Conservation (phyloP, 306 rosid genomes). For the Pyrus pyrifolia region DNA sequence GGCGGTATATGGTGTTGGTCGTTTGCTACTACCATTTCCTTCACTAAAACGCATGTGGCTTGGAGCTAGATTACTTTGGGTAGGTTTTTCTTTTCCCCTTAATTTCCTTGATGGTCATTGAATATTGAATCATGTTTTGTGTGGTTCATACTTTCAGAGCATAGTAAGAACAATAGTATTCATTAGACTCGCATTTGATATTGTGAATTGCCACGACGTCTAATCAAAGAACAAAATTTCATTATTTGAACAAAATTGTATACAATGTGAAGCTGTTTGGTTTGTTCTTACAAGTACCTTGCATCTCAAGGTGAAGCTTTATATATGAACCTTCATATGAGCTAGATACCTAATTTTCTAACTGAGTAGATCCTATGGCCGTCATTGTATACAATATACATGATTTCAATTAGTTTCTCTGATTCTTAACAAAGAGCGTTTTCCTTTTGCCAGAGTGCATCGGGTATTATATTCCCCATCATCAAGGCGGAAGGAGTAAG, state of each 20-base stretch:
- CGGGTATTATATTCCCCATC: slow-evolving; percentile 47
- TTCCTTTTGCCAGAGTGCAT: slow-evolving; percentile 33
- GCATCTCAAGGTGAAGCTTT: neutral
- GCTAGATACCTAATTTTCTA: neutral
- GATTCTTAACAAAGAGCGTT: neutral
- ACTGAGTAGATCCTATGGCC: neutral
- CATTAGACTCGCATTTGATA: neutral
- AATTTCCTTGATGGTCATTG: neutral
- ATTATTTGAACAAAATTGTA: neutral
- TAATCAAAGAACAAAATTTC: neutral
- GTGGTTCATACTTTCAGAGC: neutral
- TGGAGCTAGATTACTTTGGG: slow-evolving; percentile 53
- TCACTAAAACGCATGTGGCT: slow-evolving; percentile 46
- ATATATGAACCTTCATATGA: neutral
- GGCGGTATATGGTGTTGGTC: slow-evolving; percentile 56
- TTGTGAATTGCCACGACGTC: neutral
- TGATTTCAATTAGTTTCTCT: neutral
- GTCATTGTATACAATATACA: neutral
- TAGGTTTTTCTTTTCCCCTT: slow-evolving; percentile 15
- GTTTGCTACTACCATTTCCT: slow-evolving; percentile 60
- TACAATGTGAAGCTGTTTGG: neutral
- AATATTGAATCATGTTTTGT: neutral
- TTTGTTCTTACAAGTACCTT: neutral
- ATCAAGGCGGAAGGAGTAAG: slow-evolving; percentile 50
- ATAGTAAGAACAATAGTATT: neutral